Conservation (phyloP, 2,329 filamentous ascomycete species). For the Aspergillus amoenus region DNA sequence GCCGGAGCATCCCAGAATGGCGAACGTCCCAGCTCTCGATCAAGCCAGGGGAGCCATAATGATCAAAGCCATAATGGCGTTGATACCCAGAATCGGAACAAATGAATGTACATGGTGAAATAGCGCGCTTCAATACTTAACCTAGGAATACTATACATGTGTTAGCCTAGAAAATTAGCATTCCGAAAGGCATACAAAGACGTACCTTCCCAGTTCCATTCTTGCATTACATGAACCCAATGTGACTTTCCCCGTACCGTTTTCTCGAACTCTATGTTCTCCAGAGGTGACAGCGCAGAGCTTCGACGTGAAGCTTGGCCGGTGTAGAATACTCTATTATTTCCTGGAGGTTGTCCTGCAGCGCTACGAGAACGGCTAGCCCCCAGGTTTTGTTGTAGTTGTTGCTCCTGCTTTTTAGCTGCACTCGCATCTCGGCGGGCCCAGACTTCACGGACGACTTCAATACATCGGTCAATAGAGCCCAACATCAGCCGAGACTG, state of each 20-base stretch:
- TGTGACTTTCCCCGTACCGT: slow-evolving; percentile 66
- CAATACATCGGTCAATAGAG: slow-evolving; percentile 64
- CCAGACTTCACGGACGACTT: slow-evolving; percentile 69
- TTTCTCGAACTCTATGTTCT: slow-evolving; percentile 57
- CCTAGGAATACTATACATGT: slow-evolving; percentile 40
- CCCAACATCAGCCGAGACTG: slow-evolving; percentile 63
- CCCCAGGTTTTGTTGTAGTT: slow-evolving; percentile 25
- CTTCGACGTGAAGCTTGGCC: slow-evolving; percentile 23
- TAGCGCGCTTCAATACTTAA: slow-evolving; percentile 18
- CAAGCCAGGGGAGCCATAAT: background rate
- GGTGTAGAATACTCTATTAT: slow-evolving; percentile 13
- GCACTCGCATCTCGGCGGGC: slow-evolving; percentile 57
- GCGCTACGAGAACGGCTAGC: slow-evolving; percentile 19
- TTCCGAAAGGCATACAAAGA: slow-evolving; percentile 17
- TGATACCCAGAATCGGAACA: background rate
- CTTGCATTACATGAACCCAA: slow-evolving; percentile 70
- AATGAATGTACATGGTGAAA: background rate
- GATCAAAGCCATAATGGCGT: background rate
- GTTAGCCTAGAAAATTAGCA: slow-evolving; percentile 8
- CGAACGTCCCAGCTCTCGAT: background rate
- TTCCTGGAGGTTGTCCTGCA: slow-evolving; percentile 20
- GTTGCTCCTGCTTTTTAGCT: slow-evolving; percentile 36
- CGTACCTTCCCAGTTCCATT: slow-evolving; percentile 72
- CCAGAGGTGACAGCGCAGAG: slow-evolving; percentile 33
- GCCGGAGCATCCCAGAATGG: background rate